These are phyloP conservation scores for Peltaster fructicola DNA, from an alignment of 2,329 filamentous ascomycete genomes.

Conservation along the genomic window DNA sequence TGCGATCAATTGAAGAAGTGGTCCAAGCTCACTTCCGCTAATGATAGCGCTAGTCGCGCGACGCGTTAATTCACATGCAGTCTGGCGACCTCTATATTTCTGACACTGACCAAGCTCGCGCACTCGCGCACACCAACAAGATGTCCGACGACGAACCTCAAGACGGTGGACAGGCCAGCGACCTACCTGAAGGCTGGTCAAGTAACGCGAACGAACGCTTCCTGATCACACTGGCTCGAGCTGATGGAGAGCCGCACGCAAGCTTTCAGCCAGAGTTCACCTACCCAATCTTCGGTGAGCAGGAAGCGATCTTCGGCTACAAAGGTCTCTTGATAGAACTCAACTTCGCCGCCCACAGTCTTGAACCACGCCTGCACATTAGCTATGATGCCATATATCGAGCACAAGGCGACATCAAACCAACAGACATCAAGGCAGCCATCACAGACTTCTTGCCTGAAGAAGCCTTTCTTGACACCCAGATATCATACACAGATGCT, in stretches of 20 bases:
- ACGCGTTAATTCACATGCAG: too few species aligned
- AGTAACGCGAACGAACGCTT: conserved; percentile 44
- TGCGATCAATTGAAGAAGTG: too few species aligned
- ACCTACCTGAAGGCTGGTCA: conserved; percentile 33
- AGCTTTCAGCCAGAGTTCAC: conserved; percentile 71
- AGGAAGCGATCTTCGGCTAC: conserved; percentile 83
- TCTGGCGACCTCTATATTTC: too few species aligned
- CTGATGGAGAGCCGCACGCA: conserved; percentile 25
- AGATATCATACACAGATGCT: conserved; percentile 27
- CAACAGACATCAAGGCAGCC: conserved; percentile 49
- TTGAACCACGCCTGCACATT: conserved; percentile 59
- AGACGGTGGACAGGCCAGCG: conserved; percentile 10
- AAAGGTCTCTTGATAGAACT: conserved; percentile 61
- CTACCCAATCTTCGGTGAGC: conserved; percentile 84
- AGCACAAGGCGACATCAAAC: conserved; percentile 46
- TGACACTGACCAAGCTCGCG: too few species aligned
- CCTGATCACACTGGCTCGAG: conserved; percentile 40
- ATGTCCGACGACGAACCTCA: conserved; percentile 11
- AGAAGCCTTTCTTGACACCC: conserved; percentile 29
- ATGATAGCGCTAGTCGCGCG: too few species aligned
- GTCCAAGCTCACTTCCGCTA: too few species aligned
- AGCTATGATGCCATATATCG: conserved; percentile 56
- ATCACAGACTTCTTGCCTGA: conserved; percentile 50
- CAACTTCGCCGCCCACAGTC: conserved; percentile 51
- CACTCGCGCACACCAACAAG: conserved; percentile 1